Percentiles rank a stretch among this genome's conserved stretches.
phyloP scores from a whole-genome alignment of 257 asterid species.

The Anisodus tanguticus region DNA sequence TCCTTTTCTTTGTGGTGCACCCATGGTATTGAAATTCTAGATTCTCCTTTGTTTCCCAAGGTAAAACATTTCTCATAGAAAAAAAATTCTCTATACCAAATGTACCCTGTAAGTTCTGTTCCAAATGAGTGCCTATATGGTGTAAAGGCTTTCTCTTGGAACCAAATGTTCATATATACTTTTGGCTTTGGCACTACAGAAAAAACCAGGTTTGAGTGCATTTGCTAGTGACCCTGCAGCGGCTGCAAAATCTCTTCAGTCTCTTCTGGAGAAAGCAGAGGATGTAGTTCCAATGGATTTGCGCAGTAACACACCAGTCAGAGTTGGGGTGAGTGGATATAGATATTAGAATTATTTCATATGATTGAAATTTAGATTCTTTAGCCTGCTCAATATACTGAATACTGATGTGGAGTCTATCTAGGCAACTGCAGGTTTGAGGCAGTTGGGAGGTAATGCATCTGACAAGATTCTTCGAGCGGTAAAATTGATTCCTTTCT shows the following conservation, averaged over 20 bases:
- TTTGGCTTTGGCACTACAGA: conserved; percentile 39
- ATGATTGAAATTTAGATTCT: not conserved
- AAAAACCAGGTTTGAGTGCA: conserved; percentile 70
- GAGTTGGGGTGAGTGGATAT: conserved; percentile 59
- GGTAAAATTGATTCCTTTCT: conserved; percentile 36
- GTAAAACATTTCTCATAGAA: not conserved
- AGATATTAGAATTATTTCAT: not conserved
- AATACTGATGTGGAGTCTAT: not conserved
- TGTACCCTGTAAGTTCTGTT: not conserved
- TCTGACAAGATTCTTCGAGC: conserved; percentile 66
- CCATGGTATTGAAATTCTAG: too few relatives aligned
- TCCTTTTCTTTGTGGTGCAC: too few relatives aligned
- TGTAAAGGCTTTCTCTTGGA: conserved; percentile 7
- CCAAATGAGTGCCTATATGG: not conserved
- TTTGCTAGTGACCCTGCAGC: conserved; percentile 54
- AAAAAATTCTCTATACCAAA: not conserved
- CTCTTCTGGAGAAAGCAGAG: conserved; percentile 55
- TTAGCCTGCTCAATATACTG: not conserved
- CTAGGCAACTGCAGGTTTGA: conserved; percentile 83
- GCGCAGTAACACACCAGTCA: conserved; percentile 54
- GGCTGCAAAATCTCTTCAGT: conserved; percentile 57
- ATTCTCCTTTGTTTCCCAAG: not conserved
- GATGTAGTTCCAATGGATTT: conserved; percentile 47
- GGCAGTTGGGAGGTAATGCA: conserved; percentile 55
- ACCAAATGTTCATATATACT: not conserved